phyloP scores from a whole-genome alignment of 164 flowering plant genomes.

The Stephania cephalantha region DNA sequence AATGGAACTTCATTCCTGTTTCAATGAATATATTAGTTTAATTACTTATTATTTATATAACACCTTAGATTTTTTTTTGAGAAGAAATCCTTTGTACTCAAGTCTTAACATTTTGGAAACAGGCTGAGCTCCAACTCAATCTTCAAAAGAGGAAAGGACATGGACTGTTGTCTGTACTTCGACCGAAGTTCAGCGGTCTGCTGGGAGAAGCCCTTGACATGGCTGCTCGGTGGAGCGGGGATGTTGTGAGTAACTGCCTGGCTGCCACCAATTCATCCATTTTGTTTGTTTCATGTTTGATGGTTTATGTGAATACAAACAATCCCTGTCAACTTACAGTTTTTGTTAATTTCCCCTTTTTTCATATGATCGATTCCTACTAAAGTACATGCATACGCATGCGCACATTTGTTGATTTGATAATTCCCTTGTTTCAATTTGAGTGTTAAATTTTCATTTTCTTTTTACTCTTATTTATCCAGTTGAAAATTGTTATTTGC shows the following conservation, averaged over 20 bases:
- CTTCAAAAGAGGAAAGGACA: slow-evolving; percentile 92
- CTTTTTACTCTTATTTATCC: not conserved
- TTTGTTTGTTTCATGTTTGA: not conserved
- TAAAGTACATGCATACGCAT: not conserved
- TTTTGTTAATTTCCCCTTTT: not conserved
- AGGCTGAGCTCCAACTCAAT: slow-evolving; percentile 96
- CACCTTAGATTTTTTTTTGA: not conserved
- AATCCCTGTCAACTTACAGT: no score
- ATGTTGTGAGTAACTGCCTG: slow-evolving; percentile 67
- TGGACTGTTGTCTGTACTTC: slow-evolving; percentile 79
- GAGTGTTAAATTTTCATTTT: not conserved
- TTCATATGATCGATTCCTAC: not conserved
- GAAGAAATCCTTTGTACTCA: not conserved
- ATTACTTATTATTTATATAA: not conserved
- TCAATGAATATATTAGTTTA: not conserved
- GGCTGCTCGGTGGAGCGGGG: slow-evolving; percentile 99
- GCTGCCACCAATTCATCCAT: not conserved
- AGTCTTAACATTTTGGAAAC: slow-evolving; percentile 21
- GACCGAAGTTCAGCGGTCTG: slow-evolving; percentile 94
- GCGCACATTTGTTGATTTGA: not conserved
- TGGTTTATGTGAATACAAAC: not conserved
- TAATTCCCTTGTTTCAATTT: not conserved
- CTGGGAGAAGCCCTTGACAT: slow-evolving; percentile 93
- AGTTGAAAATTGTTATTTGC: not conserved
- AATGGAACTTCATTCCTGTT: not conserved